A percentile compares a stretch with the other conserved stretches of the same genome.
phyloP scores from a whole-genome alignment of 176 grass and related monocot genomes.

The Oryza glumipatula region DNA sequence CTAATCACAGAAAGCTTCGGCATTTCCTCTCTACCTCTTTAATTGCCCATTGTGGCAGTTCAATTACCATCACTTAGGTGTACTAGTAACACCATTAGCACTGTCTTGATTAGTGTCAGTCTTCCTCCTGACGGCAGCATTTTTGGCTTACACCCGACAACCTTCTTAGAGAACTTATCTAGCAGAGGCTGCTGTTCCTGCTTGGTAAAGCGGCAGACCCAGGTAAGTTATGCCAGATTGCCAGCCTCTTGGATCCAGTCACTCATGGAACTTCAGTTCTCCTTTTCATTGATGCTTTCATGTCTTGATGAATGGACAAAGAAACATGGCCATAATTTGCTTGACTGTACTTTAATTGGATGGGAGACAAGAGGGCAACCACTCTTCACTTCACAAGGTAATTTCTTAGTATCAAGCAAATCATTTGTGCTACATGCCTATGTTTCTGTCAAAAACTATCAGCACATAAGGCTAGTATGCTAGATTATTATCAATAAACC shows the following conservation, averaged over 20 bases:
- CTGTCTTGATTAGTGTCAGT: too few species aligned
- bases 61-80: too few species aligned
- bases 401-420: constrained; percentile 13
- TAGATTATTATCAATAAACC: constrained; percentile 18
- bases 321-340: constrained; percentile 24
- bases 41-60: too few species aligned
- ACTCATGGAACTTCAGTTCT: constrained; percentile 31
- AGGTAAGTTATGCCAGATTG: too few species aligned
- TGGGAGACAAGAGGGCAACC: neutral
- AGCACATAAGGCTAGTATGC: neutral
- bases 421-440: neutral
- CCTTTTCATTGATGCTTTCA: constrained; percentile 30
- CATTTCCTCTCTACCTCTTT: too few species aligned
- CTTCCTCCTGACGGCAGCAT: too few species aligned
- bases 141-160: too few species aligned
- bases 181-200: too few species aligned
- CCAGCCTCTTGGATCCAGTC: constrained; percentile 3
- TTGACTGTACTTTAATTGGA: constrained; percentile 31
- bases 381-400: constrained; percentile 28
- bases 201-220: too few species aligned
- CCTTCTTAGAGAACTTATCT: too few species aligned
- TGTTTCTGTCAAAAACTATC: constrained; percentile 27
- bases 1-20: too few species aligned
- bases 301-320: constrained; percentile 23
- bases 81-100: too few species aligned